Base-by-base conservation (phyloP, 352 stramenopile species). In the Peronospora tabacina region DNA sequence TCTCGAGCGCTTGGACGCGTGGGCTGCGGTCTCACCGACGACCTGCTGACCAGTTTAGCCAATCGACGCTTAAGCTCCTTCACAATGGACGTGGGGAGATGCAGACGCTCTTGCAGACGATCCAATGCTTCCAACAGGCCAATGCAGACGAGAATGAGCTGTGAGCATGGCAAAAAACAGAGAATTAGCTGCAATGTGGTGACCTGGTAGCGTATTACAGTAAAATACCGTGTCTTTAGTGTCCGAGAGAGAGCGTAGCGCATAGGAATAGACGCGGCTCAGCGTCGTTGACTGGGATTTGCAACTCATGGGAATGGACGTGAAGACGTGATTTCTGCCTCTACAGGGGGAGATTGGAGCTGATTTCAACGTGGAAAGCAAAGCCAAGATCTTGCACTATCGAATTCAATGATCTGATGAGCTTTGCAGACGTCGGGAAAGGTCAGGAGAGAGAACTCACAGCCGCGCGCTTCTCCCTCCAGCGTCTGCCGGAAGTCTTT, bases 101-200 rank as follows among this genome's bases (percentile, higher is more conserved):
- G 75, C 41, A 91, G 63, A 0, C 72, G 71, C 50, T 86, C 71
- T 55, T 91, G 80, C 16, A 91, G 49, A 4, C 66, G 72, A 60
- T 91, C 80, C 28, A 91, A 55, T 16, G 80, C 80, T 33, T 87
- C 80, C 13, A 91, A 50, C 22, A 91, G 63, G 0, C 73, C 75
- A 17, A 91, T 80, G 44, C 80, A 91, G 30, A 91, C 74, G 49
- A 89, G 44, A 48, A 91, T 63, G 36, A 91, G 73, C 80, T 91
- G 45, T 45, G 13, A 45, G 22, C 20, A 20, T 26, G 35, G 57
- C 1, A 11, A 38, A 38, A 11, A 38, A 16, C 12, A 53, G 24
- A 33, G 37, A 41, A 41, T 41, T 20, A 24, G 20, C 36, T 7
- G 24, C 11, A 7, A 33, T 10, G 13, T 0, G 1, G 0, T 13